phyloP scores from a whole-genome alignment of 2,329 filamentous ascomycete genomes.

The Sclerotiophoma versabilis region DNA sequence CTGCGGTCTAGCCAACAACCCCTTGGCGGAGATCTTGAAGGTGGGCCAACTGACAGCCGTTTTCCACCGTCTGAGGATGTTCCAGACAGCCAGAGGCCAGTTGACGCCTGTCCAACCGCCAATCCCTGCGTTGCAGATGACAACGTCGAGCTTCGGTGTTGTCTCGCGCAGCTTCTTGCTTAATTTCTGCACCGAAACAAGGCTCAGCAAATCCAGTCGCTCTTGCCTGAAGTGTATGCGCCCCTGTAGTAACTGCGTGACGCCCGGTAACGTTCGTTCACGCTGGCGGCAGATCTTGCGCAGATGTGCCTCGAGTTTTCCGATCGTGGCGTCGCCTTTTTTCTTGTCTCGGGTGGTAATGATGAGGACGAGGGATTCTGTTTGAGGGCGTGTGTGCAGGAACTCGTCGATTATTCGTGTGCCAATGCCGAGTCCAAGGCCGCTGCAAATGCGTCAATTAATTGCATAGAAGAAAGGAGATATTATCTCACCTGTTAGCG shows the following conservation, averaged over 20 bases:
- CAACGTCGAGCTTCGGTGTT: constrained; percentile 76
- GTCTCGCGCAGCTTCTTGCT: constrained; percentile 60
- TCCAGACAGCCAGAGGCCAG: constrained; percentile 67
- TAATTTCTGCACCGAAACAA: constrained; percentile 63
- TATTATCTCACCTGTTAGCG: constrained; percentile 74
- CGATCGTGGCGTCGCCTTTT: constrained; percentile 78
- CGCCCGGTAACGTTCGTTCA: constrained; percentile 47
- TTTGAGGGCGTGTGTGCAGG: constrained; percentile 70
- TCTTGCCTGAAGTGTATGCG: constrained; percentile 63
- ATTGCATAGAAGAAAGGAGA: no score
- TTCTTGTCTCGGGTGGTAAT: constrained; percentile 78
- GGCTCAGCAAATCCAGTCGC: constrained; percentile 63
- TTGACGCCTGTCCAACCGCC: constrained; percentile 84
- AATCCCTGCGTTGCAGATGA: constrained; percentile 87
- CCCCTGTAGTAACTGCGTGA: constrained; percentile 50
- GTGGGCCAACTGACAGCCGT: constrained; percentile 77
- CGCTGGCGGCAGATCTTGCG: constrained; percentile 53
- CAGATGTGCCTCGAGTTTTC: constrained; percentile 69
- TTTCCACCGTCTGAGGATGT: constrained; percentile 67
- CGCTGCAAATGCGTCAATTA: constrained; percentile 63
- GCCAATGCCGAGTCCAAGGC: constrained; percentile 84
- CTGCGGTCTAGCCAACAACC: constrained; percentile 63
- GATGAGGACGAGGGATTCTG: constrained; percentile 77
- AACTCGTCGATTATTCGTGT: constrained; percentile 91
- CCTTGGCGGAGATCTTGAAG: constrained; percentile 72